A percentile compares a stretch with the other conserved stretches of the same genome.
Evolutionary conservation across 1,284 basidiomycete species (phyloP).

Genomic region (Clitocybe nebularis): DNA sequence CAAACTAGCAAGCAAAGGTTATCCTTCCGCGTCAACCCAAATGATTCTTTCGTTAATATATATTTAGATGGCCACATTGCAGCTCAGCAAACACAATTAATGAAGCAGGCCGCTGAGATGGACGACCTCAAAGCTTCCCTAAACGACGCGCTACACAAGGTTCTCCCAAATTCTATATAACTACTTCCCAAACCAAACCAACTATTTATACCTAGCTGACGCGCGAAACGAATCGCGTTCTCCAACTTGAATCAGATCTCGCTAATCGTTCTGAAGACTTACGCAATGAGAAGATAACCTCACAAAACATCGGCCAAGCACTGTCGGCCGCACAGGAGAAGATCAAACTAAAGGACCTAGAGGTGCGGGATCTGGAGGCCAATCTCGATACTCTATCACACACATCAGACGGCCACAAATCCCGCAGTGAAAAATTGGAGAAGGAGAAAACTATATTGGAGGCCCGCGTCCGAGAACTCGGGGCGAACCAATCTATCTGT

Average conservation of each 20-base stretch:
- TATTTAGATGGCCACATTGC: constrained; percentile 53
- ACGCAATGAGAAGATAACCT: constrained; percentile 48
- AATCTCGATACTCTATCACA: constrained; percentile 55
- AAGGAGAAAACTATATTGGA: constrained; percentile 54
- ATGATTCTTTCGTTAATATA: constrained; percentile 4
- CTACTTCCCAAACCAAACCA: constrained; percentile 1
- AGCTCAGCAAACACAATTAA: constrained; percentile 49
- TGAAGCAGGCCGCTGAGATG: constrained; percentile 51
- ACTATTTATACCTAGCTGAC: constrained; percentile 41
- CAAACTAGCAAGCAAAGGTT: constrained; percentile 61
- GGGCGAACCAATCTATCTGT: constrained; percentile 36
- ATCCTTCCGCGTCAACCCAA: not conserved
- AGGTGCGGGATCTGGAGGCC: constrained; percentile 51
- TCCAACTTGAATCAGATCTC: constrained; percentile 52
- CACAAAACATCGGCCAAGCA: constrained; percentile 51
- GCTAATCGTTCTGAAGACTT: constrained; percentile 47
- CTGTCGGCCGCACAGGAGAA: constrained; percentile 46
- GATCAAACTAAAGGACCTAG: constrained; percentile 45
- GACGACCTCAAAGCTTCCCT: constrained; percentile 48
- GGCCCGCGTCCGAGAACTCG: constrained; percentile 51
- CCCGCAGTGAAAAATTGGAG: constrained; percentile 42
- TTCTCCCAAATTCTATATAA: constrained; percentile 29
- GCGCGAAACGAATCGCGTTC: constrained; percentile 51
- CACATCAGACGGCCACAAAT: constrained; percentile 44
- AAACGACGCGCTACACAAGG: constrained; percentile 61